Evolutionary conservation across 108 stramenopile genomes (phyloP).

Genomic region (Seminavis robusta): DNA sequence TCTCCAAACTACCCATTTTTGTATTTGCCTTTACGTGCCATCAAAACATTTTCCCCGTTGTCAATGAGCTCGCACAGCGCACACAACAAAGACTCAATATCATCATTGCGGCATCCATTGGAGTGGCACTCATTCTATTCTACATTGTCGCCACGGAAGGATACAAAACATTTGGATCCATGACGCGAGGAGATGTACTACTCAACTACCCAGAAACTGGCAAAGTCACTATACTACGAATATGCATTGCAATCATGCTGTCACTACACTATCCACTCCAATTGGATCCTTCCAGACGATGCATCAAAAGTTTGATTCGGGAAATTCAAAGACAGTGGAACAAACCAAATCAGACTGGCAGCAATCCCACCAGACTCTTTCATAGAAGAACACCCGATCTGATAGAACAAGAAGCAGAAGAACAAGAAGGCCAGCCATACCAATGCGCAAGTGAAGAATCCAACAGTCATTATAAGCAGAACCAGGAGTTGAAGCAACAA

Average conservation of each 20-base stretch:
- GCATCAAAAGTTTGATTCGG: constrained; percentile 35
- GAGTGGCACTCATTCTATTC: constrained; percentile 42
- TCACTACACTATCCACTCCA: constrained; percentile 63
- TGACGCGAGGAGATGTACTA: constrained; percentile 58
- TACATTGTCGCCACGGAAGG: constrained; percentile 51
- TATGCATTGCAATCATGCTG: constrained; percentile 61
- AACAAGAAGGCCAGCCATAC: constrained; percentile 2
- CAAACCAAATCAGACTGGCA: no score
- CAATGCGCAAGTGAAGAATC: not conserved
- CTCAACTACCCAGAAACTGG: constrained; percentile 54
- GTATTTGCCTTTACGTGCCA: constrained; percentile 77
- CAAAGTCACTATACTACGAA: constrained; percentile 46
- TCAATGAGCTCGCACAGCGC: constrained; percentile 53
- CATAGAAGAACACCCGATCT: no score
- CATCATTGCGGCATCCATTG: constrained; percentile 45
- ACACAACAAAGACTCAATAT: constrained; percentile 39
- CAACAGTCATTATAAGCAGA: not conserved
- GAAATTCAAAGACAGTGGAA: constrained; percentile 3
- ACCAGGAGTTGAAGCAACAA: not conserved
- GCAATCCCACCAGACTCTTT: no score
- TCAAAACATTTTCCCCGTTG: constrained; percentile 70
- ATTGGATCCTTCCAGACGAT: constrained; percentile 43
- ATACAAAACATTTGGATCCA: constrained; percentile 59
- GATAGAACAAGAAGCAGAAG: not conserved
- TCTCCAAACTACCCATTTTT: constrained; percentile 58